A percentile compares a stretch with the other conserved stretches of the same genome.
These are phyloP conservation scores for Pyrenophora graminea DNA, from an alignment of 2,329 filamentous ascomycete species.

Conservation along the genomic window DNA sequence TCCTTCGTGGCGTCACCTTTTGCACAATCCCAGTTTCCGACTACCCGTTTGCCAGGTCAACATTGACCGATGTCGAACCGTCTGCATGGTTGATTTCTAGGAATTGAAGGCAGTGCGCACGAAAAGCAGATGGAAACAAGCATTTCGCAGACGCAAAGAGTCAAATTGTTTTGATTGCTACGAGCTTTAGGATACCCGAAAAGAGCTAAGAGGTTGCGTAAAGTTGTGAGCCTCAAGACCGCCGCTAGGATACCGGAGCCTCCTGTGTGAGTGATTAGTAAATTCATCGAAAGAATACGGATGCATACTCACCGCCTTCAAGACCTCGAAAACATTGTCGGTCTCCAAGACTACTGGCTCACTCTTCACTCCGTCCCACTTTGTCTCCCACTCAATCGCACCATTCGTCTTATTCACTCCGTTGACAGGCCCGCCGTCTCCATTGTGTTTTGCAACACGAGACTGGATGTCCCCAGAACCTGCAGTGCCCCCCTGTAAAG, in stretches of 20 bases:
- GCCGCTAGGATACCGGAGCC: slow-evolving; percentile 5
- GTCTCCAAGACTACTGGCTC: slow-evolving; percentile 5
- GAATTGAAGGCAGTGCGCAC: no score
- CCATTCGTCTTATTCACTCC: slow-evolving; percentile 9
- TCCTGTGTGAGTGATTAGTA: slow-evolving; percentile 4
- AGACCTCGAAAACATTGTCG: slow-evolving; percentile 10
- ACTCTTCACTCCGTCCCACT: slow-evolving; percentile 17
- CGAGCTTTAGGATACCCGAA: no score
- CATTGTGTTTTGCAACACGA: neutral
- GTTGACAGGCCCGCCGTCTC: slow-evolving; percentile 7
- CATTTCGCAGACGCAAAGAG: no score
- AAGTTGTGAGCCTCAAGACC: neutral
- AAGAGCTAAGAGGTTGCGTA: neutral
- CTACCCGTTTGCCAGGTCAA: no score
- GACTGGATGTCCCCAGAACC: slow-evolving; percentile 1
- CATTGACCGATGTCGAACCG: no score
- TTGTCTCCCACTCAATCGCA: slow-evolving; percentile 17
- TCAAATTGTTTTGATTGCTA: no score
- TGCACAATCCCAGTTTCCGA: no score
- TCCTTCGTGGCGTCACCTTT: no score
- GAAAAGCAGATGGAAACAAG: no score
- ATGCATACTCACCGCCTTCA: slow-evolving; percentile 12
- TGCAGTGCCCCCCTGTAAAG: neutral
- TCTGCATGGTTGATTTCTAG: no score
- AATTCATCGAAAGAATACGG: neutral